Base-by-base conservation (phyloP, 1,284 basidiomycete species). In the Irpex sp. region DNA sequence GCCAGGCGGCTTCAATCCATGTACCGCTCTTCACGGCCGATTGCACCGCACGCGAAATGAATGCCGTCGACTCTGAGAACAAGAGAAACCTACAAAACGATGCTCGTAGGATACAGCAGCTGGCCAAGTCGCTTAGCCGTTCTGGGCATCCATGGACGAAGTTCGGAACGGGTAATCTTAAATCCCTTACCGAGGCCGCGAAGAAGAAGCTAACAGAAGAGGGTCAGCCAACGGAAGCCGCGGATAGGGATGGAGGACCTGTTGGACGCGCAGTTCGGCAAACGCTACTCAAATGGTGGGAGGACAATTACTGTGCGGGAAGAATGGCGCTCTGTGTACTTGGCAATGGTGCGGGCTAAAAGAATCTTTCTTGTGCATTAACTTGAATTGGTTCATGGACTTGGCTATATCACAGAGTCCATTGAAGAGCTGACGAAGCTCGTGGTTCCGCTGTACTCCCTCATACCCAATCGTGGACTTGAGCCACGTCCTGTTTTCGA, bases 31-130 rank as follows among this genome's bases (percentile, higher is more conserved):
- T 91, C 76, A 80, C 83, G 50, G 70, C 79, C 13, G 83, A 81
- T 59, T 86, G 87, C 68, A 84, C 87, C 5, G 82, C 86, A 67
- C 78, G 88, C 46, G 88, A 91, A 74, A 83, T 89, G 71, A 82
- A 87, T 61, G 88, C 88, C 5, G 88, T 91, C 35, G 85, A 90
- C 69, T 86, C 84, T 36, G 88, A 91, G 71, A 84, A 88, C 78
- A 86, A 85, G 76, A 86, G 89, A 74, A 90, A 90, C 71, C 69
- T 86, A 17, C 87, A 88, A 75, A 79, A 77, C 58, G 88, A 89
- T 74, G 74, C 77, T 64, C 85, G 87, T 80, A 79, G 88, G 5
- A 75, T 85, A 55, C 83, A 83, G 72, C 88, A 90, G 73, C 78
- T 91, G 35, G 82, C 83, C 67, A 90, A 89, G 76, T 76, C 74